Conservation (phyloP, 2,329 filamentous ascomycete genomes). For the Pyricularia sp. region DNA sequence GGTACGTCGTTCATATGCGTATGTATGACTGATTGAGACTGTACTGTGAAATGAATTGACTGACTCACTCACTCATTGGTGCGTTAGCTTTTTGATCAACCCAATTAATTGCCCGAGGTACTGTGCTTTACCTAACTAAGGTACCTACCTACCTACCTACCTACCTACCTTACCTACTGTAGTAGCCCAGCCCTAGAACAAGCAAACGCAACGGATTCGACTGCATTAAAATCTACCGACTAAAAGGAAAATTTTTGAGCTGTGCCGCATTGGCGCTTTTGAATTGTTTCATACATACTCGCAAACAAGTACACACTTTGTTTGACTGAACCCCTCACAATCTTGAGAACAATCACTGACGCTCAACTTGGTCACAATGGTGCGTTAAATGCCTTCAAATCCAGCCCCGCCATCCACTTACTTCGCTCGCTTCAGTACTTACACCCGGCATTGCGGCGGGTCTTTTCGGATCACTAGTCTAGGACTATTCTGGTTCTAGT, state of each 20-base stretch:
- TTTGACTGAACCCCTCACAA: neutral
- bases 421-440: constrained; percentile 12
- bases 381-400: constrained; percentile 1
- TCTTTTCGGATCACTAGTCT: neutral
- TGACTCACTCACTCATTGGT: too few relatives aligned
- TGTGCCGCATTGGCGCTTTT: neutral
- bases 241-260: neutral
- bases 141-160: too few relatives aligned
- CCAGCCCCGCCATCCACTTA: constrained; percentile 9
- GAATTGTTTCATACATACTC: neutral
- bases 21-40: too few relatives aligned
- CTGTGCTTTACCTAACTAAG: too few relatives aligned
- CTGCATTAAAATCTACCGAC: neutral
- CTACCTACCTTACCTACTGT: neutral
- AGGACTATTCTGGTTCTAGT: too few relatives aligned
- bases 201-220: neutral
- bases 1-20: too few relatives aligned
- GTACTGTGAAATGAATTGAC: too few relatives aligned
- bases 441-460: constrained; percentile 7
- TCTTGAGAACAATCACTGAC: neutral
- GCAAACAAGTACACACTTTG: neutral
- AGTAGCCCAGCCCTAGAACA: neutral
- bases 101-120: too few relatives aligned
- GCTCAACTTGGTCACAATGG: neutral
- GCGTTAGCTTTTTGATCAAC: too few relatives aligned